Conservation (phyloP, 2,329 filamentous ascomycete species). For the Rugonectria rugulosa region DNA sequence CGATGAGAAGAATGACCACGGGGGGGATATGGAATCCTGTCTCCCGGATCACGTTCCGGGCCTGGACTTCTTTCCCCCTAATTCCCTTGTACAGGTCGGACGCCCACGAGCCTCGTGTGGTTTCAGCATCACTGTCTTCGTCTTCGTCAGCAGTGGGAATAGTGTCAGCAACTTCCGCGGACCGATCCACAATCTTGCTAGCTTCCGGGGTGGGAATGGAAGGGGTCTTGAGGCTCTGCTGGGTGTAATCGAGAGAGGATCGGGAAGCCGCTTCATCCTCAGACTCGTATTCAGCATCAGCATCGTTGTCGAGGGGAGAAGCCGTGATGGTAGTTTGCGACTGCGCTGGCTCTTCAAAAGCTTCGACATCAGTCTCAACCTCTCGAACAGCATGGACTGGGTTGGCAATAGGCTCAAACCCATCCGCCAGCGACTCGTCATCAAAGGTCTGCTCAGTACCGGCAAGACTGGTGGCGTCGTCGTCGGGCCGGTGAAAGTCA, state of each 20-base stretch:
- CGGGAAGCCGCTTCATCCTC: slow-evolving; percentile 52
- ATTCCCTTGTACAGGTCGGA: slow-evolving; percentile 24
- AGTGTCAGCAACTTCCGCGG: slow-evolving; percentile 11
- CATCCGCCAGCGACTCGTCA: slow-evolving; percentile 49
- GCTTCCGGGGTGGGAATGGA: slow-evolving; percentile 49
- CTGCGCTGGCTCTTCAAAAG: slow-evolving; percentile 17
- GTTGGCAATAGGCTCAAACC: slow-evolving; percentile 33
- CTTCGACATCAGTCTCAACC: slow-evolving; percentile 17
- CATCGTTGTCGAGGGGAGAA: slow-evolving; percentile 19
- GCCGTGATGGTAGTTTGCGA: slow-evolving; percentile 24
- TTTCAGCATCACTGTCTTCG: slow-evolving; percentile 19
- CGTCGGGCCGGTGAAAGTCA: slow-evolving; percentile 57
- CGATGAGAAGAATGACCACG: slow-evolving; percentile 33
- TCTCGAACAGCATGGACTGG: slow-evolving; percentile 17
- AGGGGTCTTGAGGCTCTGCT: slow-evolving; percentile 55
- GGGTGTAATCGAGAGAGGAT: slow-evolving; percentile 57
- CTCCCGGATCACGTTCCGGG: slow-evolving; percentile 27
- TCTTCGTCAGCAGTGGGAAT: slow-evolving; percentile 13
- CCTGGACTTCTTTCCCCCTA: slow-evolving; percentile 17
- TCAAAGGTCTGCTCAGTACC: slow-evolving; percentile 58
- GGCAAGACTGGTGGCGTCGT: slow-evolving; percentile 61
- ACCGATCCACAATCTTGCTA: slow-evolving; percentile 38
- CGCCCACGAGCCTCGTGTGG: slow-evolving; percentile 11
- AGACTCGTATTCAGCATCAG: slow-evolving; percentile 45
- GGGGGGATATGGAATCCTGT: slow-evolving; percentile 34